A percentile compares a stretch with the other conserved stretches of the same genome.
phyloP scores from a whole-genome alignment of 495 filamentous ascomycete genomes.

The Penicillium flavigenum region DNA sequence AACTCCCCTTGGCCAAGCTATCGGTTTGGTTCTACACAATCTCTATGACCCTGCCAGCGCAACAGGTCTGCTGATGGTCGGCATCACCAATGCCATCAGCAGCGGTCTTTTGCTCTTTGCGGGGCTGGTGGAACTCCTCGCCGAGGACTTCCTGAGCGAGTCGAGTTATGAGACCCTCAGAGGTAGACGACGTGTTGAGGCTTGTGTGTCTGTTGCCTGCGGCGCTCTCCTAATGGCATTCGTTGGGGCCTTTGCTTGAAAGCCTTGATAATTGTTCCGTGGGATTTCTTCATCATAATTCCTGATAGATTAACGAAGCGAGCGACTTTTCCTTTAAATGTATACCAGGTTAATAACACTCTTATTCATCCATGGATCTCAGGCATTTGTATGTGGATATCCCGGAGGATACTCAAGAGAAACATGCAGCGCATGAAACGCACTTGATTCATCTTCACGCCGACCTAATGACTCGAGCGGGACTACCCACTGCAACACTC shows the following conservation, averaged over 20 bases:
- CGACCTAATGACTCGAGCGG: conserved; percentile 37
- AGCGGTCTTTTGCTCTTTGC: conserved; percentile 87
- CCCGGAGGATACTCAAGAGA: background rate
- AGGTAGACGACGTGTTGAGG: conserved; percentile 69
- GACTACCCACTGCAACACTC: conserved; percentile 41
- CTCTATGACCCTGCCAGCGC: conserved; percentile 82
- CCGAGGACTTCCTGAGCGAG: conserved; percentile 91
- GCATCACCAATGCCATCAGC: conserved; percentile 88
- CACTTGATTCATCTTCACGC: background rate
- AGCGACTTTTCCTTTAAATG: background rate
- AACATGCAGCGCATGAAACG: background rate
- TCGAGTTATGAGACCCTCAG: conserved; percentile 74
- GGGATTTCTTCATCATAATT: background rate
- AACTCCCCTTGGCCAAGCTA: conserved; percentile 86
- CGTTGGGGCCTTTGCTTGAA: conserved; percentile 83
- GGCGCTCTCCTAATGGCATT: conserved; percentile 82
- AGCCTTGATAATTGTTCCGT: background rate
- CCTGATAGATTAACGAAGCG: conserved; percentile 1
- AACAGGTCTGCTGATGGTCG: conserved; percentile 84
- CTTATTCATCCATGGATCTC: background rate
- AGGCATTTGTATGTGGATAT: background rate
- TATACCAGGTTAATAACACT: background rate
- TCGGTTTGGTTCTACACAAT: conserved; percentile 77
- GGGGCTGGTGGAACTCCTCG: conserved; percentile 84
- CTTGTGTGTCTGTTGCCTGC: conserved; percentile 71